Percentiles rank a stretch among this genome's conserved stretches.
Conservation (phyloP, 768 basidiomycete species). For the Tubosaeta sp. region DNA sequence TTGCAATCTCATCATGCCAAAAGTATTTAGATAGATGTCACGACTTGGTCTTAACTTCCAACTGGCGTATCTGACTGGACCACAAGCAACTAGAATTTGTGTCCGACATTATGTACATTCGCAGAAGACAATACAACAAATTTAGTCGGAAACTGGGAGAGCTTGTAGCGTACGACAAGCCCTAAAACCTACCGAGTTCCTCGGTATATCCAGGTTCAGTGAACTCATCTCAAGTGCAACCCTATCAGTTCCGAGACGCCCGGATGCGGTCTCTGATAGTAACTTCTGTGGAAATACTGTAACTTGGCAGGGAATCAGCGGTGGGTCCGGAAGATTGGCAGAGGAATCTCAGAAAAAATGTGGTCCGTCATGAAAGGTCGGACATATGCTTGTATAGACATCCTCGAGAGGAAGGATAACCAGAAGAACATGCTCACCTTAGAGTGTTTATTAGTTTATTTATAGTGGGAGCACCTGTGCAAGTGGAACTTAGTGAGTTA, state of each 20-base stretch:
- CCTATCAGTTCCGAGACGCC: not conserved
- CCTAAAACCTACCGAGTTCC: too few relatives aligned
- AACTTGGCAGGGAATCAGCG: conserved; percentile 3
- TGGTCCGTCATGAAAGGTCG: conserved; percentile 57
- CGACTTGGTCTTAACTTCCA: too few relatives aligned
- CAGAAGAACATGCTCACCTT: conserved; percentile 7
- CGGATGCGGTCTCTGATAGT: not conserved
- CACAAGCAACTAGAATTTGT: not conserved
- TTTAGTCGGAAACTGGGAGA: not conserved
- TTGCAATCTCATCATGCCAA: not conserved
- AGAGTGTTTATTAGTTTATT: not conserved
- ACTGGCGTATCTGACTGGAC: not conserved
- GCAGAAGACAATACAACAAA: not conserved
- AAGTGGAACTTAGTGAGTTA: not conserved
- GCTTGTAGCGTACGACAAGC: not conserved
- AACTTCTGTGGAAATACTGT: not conserved
- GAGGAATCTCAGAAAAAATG: conserved; percentile 41
- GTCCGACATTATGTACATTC: not conserved
- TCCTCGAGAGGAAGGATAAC: conserved; percentile 34
- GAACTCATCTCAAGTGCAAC: not conserved
- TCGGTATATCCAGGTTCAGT: too few relatives aligned
- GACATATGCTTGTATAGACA: conserved; percentile 77
- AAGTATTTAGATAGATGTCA: too few relatives aligned
- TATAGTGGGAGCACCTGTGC: not conserved
- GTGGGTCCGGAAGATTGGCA: not conserved